Percentiles rank a stretch among this genome's conserved stretches.
These are phyloP conservation scores for Hanseniaspora gamundiae DNA, from an alignment of 1,139 yeast species.

Conservation along the genomic window DNA sequence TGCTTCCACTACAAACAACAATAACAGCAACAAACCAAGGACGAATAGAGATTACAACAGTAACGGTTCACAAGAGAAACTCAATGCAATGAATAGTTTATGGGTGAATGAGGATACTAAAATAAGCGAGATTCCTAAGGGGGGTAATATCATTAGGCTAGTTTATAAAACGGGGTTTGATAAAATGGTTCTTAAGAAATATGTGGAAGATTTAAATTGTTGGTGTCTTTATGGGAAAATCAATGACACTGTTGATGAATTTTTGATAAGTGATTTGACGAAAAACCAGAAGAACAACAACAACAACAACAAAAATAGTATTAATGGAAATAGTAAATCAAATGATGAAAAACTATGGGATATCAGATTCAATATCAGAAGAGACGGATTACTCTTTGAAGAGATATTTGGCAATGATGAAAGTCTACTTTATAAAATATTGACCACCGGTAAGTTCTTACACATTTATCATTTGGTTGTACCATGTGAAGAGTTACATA, in stretches of 20 bases:
- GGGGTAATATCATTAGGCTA: conserved; percentile 52
- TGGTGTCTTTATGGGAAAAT: conserved; percentile 71
- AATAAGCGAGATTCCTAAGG: conserved; percentile 48
- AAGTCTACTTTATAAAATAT: conserved; percentile 34
- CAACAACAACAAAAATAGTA: conserved; percentile 21
- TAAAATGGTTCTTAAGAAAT: conserved; percentile 18
- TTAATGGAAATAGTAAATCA: conserved; percentile 27
- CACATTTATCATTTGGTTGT: conserved; percentile 34
- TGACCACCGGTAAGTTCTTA: conserved; percentile 76
- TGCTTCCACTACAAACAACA: background rate
- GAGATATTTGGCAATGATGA: conserved; percentile 34
- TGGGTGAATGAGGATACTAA: conserved; percentile 31
- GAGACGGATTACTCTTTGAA: conserved; percentile 58
- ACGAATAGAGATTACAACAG: no score
- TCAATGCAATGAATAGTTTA: conserved; percentile 17
- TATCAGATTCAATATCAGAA: conserved; percentile 61
- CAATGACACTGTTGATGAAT: conserved; percentile 75
- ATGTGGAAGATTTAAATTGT: conserved; percentile 52
- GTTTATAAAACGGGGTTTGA: conserved; percentile 31
- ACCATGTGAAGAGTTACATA: conserved; percentile 25
- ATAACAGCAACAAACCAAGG: conserved; percentile 9
- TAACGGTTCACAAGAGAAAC: no score
- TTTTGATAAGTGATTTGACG: conserved; percentile 42
- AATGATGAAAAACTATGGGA: conserved; percentile 79
- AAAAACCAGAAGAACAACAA: conserved; percentile 16